Evolutionary conservation across 192 early-diverging fungal species (phyloP).

Genomic region (Backusella australiensis): DNA sequence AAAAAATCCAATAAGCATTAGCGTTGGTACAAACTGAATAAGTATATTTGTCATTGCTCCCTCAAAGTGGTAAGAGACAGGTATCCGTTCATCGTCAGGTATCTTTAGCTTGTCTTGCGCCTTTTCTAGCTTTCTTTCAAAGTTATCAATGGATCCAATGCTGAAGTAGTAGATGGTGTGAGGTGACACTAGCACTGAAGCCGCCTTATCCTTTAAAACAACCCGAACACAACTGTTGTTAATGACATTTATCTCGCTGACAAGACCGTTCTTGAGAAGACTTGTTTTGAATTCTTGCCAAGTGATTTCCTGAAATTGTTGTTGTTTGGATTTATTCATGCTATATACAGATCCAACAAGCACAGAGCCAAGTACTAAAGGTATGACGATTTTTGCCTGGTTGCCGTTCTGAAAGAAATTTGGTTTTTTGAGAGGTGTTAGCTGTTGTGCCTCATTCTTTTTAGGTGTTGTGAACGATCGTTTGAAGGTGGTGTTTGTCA

Average conservation of each 20-base stretch:
- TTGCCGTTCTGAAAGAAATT: not conserved
- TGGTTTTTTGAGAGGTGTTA: not conserved
- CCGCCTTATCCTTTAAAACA: constrained; percentile 66
- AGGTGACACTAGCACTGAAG: constrained; percentile 2
- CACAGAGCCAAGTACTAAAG: not conserved
- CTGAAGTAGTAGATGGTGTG: constrained; percentile 66
- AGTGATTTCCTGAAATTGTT: constrained; percentile 66
- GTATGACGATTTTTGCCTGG: not conserved
- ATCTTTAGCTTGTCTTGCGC: constrained; percentile 90
- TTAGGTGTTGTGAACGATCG: not conserved
- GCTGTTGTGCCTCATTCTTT: not conserved
- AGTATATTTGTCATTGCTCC: constrained; percentile 66
- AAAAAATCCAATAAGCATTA: constrained; percentile 84
- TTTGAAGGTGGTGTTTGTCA: not conserved
- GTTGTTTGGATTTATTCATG: constrained; percentile 4
- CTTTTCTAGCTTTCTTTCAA: constrained; percentile 87
- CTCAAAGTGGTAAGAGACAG: constrained; percentile 85
- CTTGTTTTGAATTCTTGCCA: constrained; percentile 87
- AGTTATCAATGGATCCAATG: constrained; percentile 91
- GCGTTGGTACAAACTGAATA: constrained; percentile 90
- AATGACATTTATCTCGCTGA: constrained; percentile 82
- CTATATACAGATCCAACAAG: not conserved
- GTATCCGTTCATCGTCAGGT: constrained; percentile 85
- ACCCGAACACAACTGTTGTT: constrained; percentile 84
- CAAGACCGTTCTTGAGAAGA: constrained; percentile 87